Percentiles rank a stretch among this genome's conserved stretches.
Evolutionary conservation across 345 rosid genomes (phyloP).

Genomic region (Psidium guajava): DNA sequence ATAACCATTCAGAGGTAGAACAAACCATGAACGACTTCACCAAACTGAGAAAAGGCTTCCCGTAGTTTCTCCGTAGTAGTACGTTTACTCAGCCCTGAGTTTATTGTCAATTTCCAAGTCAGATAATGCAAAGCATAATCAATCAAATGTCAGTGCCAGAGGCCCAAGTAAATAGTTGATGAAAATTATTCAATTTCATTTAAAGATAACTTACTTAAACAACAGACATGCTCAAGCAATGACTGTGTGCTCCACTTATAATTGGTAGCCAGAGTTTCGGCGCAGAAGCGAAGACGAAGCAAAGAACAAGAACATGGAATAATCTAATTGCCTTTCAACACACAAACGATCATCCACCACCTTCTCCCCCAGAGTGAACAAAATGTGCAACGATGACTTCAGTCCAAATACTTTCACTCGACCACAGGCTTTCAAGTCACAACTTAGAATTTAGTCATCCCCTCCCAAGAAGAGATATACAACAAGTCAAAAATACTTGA

Average conservation of each 20-base stretch:
- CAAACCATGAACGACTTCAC: constrained; percentile 76
- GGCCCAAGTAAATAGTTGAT: not conserved
- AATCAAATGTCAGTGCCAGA: not conserved
- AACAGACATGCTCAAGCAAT: not conserved
- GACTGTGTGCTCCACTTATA: not conserved
- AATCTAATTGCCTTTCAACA: not conserved
- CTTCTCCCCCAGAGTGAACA: not conserved
- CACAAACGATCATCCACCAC: not conserved
- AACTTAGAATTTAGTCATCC: not conserved
- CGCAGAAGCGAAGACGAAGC: not conserved
- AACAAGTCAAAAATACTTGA: not conserved
- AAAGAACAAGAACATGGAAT: not conserved
- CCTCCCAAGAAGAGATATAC: not conserved
- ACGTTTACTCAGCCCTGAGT: constrained; percentile 75
- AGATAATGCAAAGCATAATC: not conserved
- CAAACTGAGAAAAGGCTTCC: constrained; percentile 68
- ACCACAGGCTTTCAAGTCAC: not conserved
- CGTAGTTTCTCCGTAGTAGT: constrained; percentile 59
- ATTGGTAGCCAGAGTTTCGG: not conserved
- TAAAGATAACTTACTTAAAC: not conserved
- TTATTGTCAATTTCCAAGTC: not conserved
- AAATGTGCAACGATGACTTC: not conserved
- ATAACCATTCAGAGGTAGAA: not conserved
- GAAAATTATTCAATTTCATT: not conserved
- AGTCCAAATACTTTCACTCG: not conserved